These are phyloP conservation scores for Inonotus hispidus DNA, from an alignment of 1,284 basidiomycete genomes.

Conservation along the genomic window DNA sequence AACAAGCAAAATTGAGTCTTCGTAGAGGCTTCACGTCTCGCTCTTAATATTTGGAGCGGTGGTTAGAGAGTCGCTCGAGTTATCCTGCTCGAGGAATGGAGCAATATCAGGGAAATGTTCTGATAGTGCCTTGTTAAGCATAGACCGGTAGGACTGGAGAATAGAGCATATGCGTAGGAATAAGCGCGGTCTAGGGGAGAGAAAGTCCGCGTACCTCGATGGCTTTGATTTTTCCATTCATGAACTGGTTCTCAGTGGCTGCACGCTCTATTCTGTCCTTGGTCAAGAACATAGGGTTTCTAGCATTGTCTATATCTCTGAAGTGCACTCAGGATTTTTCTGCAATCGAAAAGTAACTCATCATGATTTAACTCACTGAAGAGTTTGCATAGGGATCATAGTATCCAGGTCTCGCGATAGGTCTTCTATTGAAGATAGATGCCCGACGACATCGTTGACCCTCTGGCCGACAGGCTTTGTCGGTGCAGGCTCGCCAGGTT, in stretches of 20 bases:
- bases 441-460: conserved; percentile 59
- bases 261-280: conserved; percentile 71
- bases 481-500: conserved; percentile 30
- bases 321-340: background rate
- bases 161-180: background rate
- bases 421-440: conserved; percentile 58
- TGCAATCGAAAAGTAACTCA: background rate
- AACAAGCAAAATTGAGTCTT: background rate
- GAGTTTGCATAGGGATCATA: conserved; percentile 66
- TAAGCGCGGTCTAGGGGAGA: background rate
- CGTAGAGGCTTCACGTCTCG: background rate
- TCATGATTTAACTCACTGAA: conserved; percentile 29
- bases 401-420: conserved; percentile 54
- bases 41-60: background rate
- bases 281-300: conserved; percentile 76
- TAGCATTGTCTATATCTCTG: conserved; percentile 67
- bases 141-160: conserved; percentile 48
- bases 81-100: conserved; percentile 24
- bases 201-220: conserved; percentile 47
- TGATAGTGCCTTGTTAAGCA: conserved; percentile 51
- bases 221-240: conserved; percentile 81
- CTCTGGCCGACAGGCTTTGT: conserved; percentile 17
- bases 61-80: background rate
- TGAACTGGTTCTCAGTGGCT: conserved; percentile 82
- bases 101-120: conserved; percentile 57